Percentiles rank a stretch among this genome's conserved stretches.
These are phyloP conservation scores for Ceratocystiopsis brevicomis DNA, from an alignment of 2,329 filamentous ascomycete species.

Conservation along the genomic window DNA sequence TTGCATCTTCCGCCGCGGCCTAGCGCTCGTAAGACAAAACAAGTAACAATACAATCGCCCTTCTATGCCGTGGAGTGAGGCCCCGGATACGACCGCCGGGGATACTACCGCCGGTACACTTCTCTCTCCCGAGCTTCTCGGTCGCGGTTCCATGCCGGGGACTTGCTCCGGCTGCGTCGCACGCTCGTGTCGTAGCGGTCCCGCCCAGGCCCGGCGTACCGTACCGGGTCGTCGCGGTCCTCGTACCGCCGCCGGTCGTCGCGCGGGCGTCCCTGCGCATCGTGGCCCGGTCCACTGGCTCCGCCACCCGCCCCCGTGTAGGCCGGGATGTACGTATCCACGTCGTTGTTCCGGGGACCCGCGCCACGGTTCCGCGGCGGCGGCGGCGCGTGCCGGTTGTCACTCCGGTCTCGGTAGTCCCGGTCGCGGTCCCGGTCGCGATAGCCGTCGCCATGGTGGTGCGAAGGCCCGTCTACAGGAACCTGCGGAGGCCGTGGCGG, in stretches of 20 bases:
- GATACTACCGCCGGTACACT: constrained; percentile 27
- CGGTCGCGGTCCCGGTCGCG: constrained; percentile 18
- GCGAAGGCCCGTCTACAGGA: constrained; percentile 19
- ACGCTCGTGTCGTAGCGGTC: constrained; percentile 17
- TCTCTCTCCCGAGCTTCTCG: constrained; percentile 25
- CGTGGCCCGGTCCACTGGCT: background rate
- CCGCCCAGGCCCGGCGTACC: constrained; percentile 6
- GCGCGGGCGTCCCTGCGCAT: constrained; percentile 11
- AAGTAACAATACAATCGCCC: no score
- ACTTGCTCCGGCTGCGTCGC: constrained; percentile 27
- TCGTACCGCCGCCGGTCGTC: constrained; percentile 22
- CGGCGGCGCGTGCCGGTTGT: background rate
- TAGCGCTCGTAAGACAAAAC: no score
- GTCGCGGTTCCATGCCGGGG: constrained; percentile 20
- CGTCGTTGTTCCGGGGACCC: constrained; percentile 7
- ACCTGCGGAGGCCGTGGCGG: constrained; percentile 32
- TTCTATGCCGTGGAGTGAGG: no score
- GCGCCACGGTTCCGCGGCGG: constrained; percentile 11
- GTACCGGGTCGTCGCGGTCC: constrained; percentile 20
- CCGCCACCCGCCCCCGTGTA: constrained; percentile 20
- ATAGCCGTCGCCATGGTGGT: constrained; percentile 25
- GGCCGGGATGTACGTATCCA: constrained; percentile 32
- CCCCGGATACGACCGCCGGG: no score
- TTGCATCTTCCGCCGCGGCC: no score
- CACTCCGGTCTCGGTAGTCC: constrained; percentile 8